A percentile compares a stretch with the other conserved stretches of the same genome.
These are phyloP conservation scores for Ceriops decandra DNA, from an alignment of 345 rosid genomes.

Conservation along the genomic window DNA sequence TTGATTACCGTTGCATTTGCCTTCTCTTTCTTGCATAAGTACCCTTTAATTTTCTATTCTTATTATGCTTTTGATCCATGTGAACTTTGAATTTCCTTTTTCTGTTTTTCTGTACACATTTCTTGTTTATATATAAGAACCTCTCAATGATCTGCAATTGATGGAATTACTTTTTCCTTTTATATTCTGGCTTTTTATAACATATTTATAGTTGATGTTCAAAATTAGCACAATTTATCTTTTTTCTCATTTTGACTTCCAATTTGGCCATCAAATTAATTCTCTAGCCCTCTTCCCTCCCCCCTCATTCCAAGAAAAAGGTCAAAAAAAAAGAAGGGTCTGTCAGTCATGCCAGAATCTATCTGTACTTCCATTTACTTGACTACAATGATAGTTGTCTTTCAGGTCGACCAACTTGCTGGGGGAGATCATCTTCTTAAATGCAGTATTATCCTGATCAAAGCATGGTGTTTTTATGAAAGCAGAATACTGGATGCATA, in stretches of 20 bases:
- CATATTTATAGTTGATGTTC: neutral
- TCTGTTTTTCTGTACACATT: neutral
- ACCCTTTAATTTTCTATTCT: neutral
- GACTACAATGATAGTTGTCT: neutral
- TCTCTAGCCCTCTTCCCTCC: no score
- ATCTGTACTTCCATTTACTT: no score
- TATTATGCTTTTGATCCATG: neutral
- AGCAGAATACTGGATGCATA: constrained; percentile 39
- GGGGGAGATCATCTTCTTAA: constrained; percentile 30
- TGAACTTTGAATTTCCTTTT: neutral
- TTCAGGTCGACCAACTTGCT: constrained; percentile 28
- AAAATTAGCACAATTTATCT: neutral
- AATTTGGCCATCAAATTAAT: neutral
- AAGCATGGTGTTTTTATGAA: constrained; percentile 40
- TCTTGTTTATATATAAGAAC: neutral
- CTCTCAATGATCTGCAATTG: neutral
- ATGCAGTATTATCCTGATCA: constrained; percentile 27
- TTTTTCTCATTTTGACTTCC: neutral
- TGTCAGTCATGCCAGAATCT: no score
- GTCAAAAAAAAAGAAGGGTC: no score
- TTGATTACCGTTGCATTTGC: no score
- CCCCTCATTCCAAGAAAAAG: no score
- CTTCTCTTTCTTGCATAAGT: neutral
- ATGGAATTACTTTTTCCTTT: neutral
- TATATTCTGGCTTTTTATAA: neutral